These are phyloP conservation scores for Talaromyces sp. DNA, from an alignment of 2,329 filamentous ascomycete genomes.

Conservation along the genomic window DNA sequence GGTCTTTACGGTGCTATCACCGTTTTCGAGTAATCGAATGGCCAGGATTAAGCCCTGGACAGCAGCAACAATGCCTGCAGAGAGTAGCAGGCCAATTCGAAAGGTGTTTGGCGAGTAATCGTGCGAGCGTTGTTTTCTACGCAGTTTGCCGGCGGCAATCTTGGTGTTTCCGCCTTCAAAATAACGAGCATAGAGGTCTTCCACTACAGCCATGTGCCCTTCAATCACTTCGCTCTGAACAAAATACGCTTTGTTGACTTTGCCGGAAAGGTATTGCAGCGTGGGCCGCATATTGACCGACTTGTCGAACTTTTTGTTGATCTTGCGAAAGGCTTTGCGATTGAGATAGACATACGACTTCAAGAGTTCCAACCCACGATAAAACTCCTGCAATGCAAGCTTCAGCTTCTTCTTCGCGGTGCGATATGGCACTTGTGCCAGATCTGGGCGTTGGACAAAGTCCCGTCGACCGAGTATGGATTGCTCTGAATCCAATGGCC, in stretches of 20 bases:
- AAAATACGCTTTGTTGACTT: constrained; percentile 86
- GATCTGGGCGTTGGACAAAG: constrained; percentile 42
- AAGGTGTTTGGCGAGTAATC: constrained; percentile 56
- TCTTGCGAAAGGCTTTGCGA: constrained; percentile 87
- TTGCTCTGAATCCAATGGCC: constrained; percentile 23
- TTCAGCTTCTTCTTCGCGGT: constrained; percentile 90
- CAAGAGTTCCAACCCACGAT: constrained; percentile 81
- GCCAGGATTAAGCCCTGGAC: constrained; percentile 62
- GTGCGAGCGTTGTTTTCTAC: constrained; percentile 58
- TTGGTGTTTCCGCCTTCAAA: constrained; percentile 94
- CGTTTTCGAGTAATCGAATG: constrained; percentile 36
- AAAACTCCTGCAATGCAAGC: constrained; percentile 84
- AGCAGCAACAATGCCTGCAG: constrained; percentile 59
- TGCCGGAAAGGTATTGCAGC: constrained; percentile 80
- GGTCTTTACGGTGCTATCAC: constrained; percentile 43
- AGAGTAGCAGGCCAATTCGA: constrained; percentile 60
- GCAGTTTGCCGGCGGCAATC: constrained; percentile 78
- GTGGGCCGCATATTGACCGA: constrained; percentile 70
- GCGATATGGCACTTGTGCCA: constrained; percentile 69
- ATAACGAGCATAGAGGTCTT: constrained; percentile 90
- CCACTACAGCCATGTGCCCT: constrained; percentile 69
- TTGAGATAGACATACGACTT: constrained; percentile 90
- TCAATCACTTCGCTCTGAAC: constrained; percentile 84
- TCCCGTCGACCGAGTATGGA: constrained; percentile 36
- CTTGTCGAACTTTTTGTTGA: constrained; percentile 99